Base-by-base conservation (phyloP, 164 flowering plant genomes). In the Amborella trichopoda region DNA sequence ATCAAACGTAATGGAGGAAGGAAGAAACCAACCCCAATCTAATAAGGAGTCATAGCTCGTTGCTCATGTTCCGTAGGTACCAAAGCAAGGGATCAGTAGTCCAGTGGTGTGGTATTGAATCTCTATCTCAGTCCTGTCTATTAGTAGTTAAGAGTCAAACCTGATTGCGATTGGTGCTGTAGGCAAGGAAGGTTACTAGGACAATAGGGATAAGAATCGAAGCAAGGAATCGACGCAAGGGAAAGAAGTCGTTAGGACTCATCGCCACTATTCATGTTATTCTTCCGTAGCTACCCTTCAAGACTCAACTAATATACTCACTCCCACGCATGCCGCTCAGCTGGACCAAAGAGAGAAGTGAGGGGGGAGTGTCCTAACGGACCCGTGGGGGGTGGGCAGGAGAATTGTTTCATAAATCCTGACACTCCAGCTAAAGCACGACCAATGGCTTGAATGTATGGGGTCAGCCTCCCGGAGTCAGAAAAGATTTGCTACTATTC, bases 21-120 rank as follows among this genome's bases (percentile, higher is more conserved):
- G 44, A 40, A 17, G 44, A 18, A 40, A 40, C 44, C 44, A 40
- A 40, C 23, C 23, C n/a, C n/a, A n/a, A n/a, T n/a, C 44, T 40
- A 40, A 40, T 40, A 20, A 36, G 12, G 40, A 40, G 22, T 40
- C 44, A 40, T 40, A 40, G 24, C 44, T 40, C 44, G 23, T 40
- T 40, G 44, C 44, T 40, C 44, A 40, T 40, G 44, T 40, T 36
- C 40, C 40, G 14, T 14, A 16, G 40, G n/a, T n/a, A n/a, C n/a
- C 6, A 4, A 36, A 4, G 6, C 4, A 36, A 4, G 40, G 40
- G 40, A 36, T 36, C 40, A 36, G 40, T 36, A 30, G 34, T 30
- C 34, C 34, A 30, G 34, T 30, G 34, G 34, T 30, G 34, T 30
- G 34, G 34, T 6, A 30, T 30, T 30, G 34, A 30, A 30, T 30